Base-by-base conservation (phyloP, 805 yeast species). In the Yarrowia alimentaria region DNA sequence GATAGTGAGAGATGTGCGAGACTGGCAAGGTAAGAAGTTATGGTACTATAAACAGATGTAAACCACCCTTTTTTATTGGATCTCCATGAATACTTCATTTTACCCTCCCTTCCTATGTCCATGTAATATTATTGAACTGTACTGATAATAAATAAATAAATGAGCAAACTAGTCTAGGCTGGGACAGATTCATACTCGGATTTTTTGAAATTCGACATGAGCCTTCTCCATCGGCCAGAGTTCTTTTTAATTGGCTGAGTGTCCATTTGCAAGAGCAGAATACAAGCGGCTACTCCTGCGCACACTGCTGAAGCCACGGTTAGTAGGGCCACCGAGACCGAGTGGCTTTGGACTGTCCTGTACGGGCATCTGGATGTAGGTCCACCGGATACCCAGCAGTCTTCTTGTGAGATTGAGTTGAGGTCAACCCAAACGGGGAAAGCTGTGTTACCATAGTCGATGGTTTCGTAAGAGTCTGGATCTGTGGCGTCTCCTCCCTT, bases 301-400 rank as follows among this genome's bases (percentile, higher is more conserved):
- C 83, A 77, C 20, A 85, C 77, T 1, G 77, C 74, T 8, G 78
- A 68, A n/a, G 83, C 79, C 0, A 94, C 89, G 0, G 83, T 75
- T 17, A 88, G 67, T 75, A 83, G 75, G 24, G 75, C 72, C 0
- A 78, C 77, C 56, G 86, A 81, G 45, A 77, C 77, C 47, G 79
- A 71, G 24, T 70, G 68, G 5, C 81, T 71, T 8, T 79, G 72
- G 1, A 75, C 73, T 37, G 69, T 70, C 52, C 76, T 78, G 62
- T 89, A 89, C 0, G 97, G 96, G 62, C 98, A 90, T 24, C 68
- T 61, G 0, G 91, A 82, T 55, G 77, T 72, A 0, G 87, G 78
- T 0, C 95, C 96, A 1, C 95, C 96, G 10, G 77, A 65, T 4
- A 89, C 89, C 90, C 93, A 91, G 61, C 98, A 90, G 51, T 79